Evolutionary conservation across 169 alveolate genomes (phyloP), one percentile per base, ranked within the genome.

Genomic region (Cryptosporidium parvum): DNA sequence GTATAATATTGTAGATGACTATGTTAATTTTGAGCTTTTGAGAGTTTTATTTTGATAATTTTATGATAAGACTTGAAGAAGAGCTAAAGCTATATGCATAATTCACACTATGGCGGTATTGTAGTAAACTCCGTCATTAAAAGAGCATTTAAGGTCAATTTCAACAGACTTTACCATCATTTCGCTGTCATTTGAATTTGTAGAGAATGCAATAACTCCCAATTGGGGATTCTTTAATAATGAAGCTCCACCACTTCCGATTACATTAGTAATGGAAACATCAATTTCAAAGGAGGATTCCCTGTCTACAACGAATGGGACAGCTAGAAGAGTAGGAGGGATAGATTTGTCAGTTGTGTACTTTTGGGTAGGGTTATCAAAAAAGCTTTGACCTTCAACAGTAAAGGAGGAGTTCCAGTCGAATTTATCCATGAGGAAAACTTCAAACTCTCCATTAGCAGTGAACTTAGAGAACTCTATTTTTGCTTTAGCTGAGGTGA

Each of bases 111-210:
- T 62, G 68, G 80, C 75, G 67, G 75, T 62, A 65, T 80, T 44
- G 51, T 59, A 61, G 67, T 80, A 80, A 31, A 80, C 87, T n/a
- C 87, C 87, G 1, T 80, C 87, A 62, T 61, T 80, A 14, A 80
- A 45, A 4, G 75, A 80, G 10, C 87, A 80, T 31, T 37, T 59
- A 26, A 80, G 39, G 35, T 80, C 51, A n/a, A 80, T 80, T 80
- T 59, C 51, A 18, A 80, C 69, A 6, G 75, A 59, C 53, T 80
- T 62, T 21, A 73, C 26, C 9, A 23, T 48, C 61, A 39, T 39
- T 39, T 61, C 73, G 44, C 80, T 61, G 39, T 80, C 75, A 16
- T 80, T 23, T 5, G 87, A 80, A 16, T 21, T 61, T 18, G 75
- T 58, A 52, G 87, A 80, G 69, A 80, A 58, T 0, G 87, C 87